Base-by-base conservation (phyloP, 2,329 filamentous ascomycete species). In the Beauveria rudraprayagi region DNA sequence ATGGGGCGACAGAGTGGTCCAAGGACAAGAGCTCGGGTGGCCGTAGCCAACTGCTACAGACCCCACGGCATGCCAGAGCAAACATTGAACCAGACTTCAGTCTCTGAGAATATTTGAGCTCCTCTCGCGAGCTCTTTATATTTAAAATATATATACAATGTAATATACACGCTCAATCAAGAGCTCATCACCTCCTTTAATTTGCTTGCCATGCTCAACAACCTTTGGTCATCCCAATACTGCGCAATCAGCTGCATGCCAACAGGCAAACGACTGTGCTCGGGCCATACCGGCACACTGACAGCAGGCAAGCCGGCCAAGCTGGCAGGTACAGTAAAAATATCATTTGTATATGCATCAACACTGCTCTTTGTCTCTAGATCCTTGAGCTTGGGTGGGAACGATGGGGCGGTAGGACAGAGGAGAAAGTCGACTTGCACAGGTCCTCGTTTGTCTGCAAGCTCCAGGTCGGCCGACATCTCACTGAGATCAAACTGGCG, bases 301-400 rank as follows among this genome's bases (percentile, higher is more conserved):
- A 97, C 83, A 11, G 92, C 90, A 3, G 94, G 94, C 60, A 99
- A 77, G 0, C 94, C 94, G 0, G 93, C 94, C 65, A 99, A 77
- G 75, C 92, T 97, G 2, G 93, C 92, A 1, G 94, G 94, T 1
- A 99, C 93, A 0, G 94, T 97, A 68, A 97, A 93, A 1, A 97
- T 88, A 75, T 99, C 94, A 69, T 94, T 96, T 79, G 90, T 89
- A 70, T 97, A 97, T 1, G 83, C 83, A 67, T 93, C 86, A n/a
- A 96, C 76, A 10, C 81, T 78, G 51, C 75, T 79, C 71, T 84
- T 78, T 10, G 72, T 68, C 63, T 76, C 67, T 40, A 94, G 70
- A 6, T 86, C 80, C 3, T 80, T 76, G 7, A 94, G 70, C 7
- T 73, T 78, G 0, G 91, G 92, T 9, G 92, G 84, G 17, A 85